Evolutionary conservation across 129 eudicot species (phyloP), one percentile per base, ranked within the genome.

Genomic region (Saussurea involucrata): DNA sequence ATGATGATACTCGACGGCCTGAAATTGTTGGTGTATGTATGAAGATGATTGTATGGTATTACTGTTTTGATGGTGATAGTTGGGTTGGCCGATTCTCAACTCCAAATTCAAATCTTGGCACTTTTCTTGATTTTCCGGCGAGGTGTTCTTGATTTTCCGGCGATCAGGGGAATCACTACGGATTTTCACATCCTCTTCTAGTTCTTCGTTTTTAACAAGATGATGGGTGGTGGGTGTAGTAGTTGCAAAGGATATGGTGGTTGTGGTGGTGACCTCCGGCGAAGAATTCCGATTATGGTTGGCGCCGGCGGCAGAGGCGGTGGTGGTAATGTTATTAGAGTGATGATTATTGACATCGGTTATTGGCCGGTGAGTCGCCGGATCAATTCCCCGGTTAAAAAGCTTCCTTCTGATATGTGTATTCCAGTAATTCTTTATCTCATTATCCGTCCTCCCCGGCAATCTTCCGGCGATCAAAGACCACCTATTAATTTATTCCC

Each of bases 401-500:
- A 95, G 94, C 81, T 95, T 95, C 22, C 97, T 86, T 83, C 97
- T 86, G 21, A 95, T 95, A 53, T 95, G 98, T 0, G 98, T 95
- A 73, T 95, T 95, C 98, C 98, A 95, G 64, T 95, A 91, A 69
- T 95, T 95, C 81, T 95, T 95, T 69, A 95, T 95, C 88, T 95
- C 98, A 22, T 95, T 95, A 68, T 95, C 98, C 17, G 98, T 95
- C 76, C 98, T 89, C 18, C 98, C 98, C 0, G 97, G 97, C 18
- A 95, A 85, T 85, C 97, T 91, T 72, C 93, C 98, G 53, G 98
- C 98, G 68, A 95, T 95, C n/a, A 95, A 78, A 24, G 98, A 95
- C 98, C 98, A 95, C 80, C 98, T 95, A 37, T 66, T 18, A 33
- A 33, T 11, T 5, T 55, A 27, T n/a, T 24, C 40, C 42, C 63